These are phyloP conservation scores for Telfairia occidentalis DNA, from an alignment of 331 rosid species.

Conservation along the genomic window DNA sequence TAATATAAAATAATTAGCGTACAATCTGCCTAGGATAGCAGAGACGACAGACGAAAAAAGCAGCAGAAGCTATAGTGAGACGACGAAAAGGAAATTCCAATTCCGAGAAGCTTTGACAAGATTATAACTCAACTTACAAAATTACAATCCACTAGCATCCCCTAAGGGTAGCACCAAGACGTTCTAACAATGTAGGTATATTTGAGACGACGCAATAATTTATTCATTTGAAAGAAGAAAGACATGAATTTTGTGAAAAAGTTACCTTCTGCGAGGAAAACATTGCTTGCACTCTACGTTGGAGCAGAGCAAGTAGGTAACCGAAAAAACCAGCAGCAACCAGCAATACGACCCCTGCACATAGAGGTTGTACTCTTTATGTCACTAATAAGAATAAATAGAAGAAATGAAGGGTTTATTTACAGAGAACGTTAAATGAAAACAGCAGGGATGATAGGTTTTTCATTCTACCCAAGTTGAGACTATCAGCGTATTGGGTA, in stretches of 20 bases:
- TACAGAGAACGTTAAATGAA: background rate
- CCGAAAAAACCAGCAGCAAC: slow-evolving; percentile 67
- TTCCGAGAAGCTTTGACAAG: background rate
- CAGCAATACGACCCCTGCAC: slow-evolving; percentile 64
- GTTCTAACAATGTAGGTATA: slow-evolving; percentile 1
- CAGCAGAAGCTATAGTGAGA: background rate
- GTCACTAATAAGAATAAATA: slow-evolving; percentile 10
- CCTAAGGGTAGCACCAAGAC: background rate
- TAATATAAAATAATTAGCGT: background rate
- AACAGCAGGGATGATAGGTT: background rate
- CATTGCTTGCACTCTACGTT: slow-evolving; percentile 59
- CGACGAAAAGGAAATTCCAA: background rate
- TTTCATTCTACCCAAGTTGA: slow-evolving; percentile 54
- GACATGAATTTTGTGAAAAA: background rate
- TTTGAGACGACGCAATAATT: background rate
- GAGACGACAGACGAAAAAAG: background rate
- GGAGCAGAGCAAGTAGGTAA: slow-evolving; percentile 76
- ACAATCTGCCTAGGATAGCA: background rate
- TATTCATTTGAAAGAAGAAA: background rate
- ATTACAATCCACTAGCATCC: background rate
- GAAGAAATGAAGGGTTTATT: slow-evolving; percentile 4
- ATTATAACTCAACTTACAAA: background rate
- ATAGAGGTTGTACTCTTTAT: slow-evolving; percentile 5
- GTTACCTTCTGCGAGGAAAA: slow-evolving; percentile 60
- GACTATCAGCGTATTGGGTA: slow-evolving; percentile 37